Base-by-base conservation (phyloP, 2,329 filamentous ascomycete species). In the Colletotrichum gloeosporioides region DNA sequence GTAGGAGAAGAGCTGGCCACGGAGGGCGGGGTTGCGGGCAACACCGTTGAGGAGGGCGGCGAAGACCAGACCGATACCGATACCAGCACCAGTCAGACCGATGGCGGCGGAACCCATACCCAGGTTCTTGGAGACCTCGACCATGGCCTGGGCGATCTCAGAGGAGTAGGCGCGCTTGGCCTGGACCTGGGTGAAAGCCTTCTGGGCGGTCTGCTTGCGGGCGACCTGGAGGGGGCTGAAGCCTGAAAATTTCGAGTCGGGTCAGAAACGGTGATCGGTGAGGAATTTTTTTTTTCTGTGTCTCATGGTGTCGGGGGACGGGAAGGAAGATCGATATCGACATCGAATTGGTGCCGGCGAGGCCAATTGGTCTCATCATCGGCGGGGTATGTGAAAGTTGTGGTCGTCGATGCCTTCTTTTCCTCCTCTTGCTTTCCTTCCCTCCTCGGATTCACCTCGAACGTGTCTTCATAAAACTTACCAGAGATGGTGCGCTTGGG, bases 41-140 rank as follows among this genome's bases (percentile, higher is more conserved):
- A 97, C 95, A 90, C 93, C 93, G 89, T 95, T 93, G 86, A 98
- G 92, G 87, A 98, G 95, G 85, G 95, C 93, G 86, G 94, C 95
- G 93, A 98, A 98, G 86, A 98, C 95, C 86, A 96, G 93, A 92
- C 95, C 95, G 89, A 97, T 98, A 95, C 95, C 95, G 88, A 97
- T 95, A 95, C 95, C 94, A 86, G 95, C 94, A 94, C 94, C 94
- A 86, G 94, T 95, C 85, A 98, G 94, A 94, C 95, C 95, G 86
- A 98, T 96, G 90, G 95, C 95, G 85, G 95, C 95, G 83, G 93
- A 90, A 89, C 94, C 94, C 94, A 96, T 96, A 92, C 94, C 94
- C 85, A 96, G 87, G 93, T 96, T 96, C 92, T 95, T 94, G 88
- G 94, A 96, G 89, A 95, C 94, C 92, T 96, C 94, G 87, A 96